Percentiles rank a stretch among this genome's conserved stretches.
Evolutionary conservation across 345 rosid genomes (phyloP).

Genomic region (Capsella bursapastoris): DNA sequence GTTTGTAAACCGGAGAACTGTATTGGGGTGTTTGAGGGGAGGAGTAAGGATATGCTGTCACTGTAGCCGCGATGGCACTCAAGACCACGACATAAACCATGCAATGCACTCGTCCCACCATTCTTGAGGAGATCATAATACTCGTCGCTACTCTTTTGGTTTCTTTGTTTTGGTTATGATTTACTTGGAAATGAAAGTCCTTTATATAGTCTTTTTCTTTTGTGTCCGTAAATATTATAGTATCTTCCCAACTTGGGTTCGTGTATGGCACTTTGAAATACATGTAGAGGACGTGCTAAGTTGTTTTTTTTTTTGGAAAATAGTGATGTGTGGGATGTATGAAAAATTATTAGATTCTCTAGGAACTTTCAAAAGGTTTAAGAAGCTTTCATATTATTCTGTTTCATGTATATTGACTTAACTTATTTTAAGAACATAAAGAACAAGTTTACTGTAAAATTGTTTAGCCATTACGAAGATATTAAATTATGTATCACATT

Average conservation of each 20-base stretch:
- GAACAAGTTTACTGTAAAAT: too few species aligned
- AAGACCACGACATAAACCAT: constrained; percentile 23
- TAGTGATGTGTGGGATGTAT: too few species aligned
- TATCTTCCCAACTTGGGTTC: constrained; percentile 25
- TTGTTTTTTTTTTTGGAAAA: constrained; percentile 3
- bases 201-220: not conserved
- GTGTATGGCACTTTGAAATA: constrained; percentile 32
- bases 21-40: constrained; percentile 3
- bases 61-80: constrained; percentile 26
- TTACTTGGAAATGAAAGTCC: not conserved
- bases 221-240: not conserved
- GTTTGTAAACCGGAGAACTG: constrained; percentile 8
- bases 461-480: too few species aligned
- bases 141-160: not conserved
- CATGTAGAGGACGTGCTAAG: constrained; percentile 26
- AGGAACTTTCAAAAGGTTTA: too few species aligned
- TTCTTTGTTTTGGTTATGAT: constrained; percentile 23
- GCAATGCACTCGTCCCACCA: constrained; percentile 6
- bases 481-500: too few species aligned
- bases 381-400: too few species aligned
- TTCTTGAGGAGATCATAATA: constrained; percentile 16
- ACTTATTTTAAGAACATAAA: not conserved
- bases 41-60: constrained; percentile 29
- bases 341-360: too few species aligned
- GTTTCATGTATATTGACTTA: not conserved